Conservation (phyloP, 1,139 yeast genomes). For the Taphrina deformans region DNA sequence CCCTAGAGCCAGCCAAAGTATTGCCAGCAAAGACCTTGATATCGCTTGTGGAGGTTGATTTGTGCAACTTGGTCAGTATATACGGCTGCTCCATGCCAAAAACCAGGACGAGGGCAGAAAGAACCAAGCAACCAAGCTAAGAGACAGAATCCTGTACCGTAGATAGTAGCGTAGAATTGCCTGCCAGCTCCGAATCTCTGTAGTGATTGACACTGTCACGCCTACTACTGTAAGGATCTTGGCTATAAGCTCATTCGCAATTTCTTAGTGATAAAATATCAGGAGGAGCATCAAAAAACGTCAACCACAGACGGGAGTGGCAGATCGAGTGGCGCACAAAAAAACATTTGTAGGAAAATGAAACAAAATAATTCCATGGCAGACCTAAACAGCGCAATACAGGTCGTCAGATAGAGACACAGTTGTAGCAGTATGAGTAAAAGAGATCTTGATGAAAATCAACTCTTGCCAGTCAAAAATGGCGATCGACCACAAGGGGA, state of each 20-base stretch:
- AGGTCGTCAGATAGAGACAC: not conserved
- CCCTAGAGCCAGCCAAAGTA: not conserved
- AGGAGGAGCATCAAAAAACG: not conserved
- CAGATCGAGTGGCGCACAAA: conserved; percentile 4
- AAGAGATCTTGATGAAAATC: conserved; percentile 14
- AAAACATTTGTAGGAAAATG: not conserved
- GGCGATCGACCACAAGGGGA: conserved; percentile 21
- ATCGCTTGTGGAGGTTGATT: conserved; percentile 10
- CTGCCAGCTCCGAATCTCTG: no score
- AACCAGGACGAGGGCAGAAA: no score
- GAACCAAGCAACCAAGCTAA: no score
- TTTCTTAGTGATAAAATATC: not conserved
- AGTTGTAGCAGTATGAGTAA: conserved; percentile 6
- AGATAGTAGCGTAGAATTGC: no score
- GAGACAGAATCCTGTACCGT: no score
- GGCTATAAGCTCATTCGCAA: not conserved
- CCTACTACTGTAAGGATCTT: no score
- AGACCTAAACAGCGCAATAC: no score
- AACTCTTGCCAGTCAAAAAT: conserved; percentile 17
- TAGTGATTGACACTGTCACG: no score
- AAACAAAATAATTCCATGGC: not conserved
- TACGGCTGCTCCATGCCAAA: conserved; percentile 13
- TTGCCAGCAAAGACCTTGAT: conserved; percentile 7
- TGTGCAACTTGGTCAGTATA: conserved; percentile 21
- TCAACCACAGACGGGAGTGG: conserved; percentile 10